A percentile compares a stretch with the other conserved stretches of the same genome.
Evolutionary conservation across 768 basidiomycete genomes (phyloP).

Genomic region (Mrakia gelida): DNA sequence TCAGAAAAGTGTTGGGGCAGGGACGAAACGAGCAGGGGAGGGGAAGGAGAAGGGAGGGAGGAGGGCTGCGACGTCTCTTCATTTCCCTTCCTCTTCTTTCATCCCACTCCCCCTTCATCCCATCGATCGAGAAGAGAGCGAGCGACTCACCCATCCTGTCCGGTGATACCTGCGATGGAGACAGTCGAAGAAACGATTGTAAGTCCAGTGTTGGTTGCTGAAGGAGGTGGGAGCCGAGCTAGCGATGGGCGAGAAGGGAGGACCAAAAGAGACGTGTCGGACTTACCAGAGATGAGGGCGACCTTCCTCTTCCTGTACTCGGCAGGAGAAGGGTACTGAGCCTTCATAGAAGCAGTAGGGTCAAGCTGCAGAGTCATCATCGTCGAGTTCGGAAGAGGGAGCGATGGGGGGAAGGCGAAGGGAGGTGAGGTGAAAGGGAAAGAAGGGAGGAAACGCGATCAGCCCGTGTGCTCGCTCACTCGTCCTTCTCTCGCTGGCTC

Average conservation of each 20-base stretch:
- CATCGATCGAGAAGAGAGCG: neutral
- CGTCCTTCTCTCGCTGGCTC: neutral
- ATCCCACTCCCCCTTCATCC: neutral
- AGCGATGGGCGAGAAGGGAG: neutral
- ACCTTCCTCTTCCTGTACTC: constrained; percentile 70
- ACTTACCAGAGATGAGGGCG: constrained; percentile 80
- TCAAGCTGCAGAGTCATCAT: neutral
- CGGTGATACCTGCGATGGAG: constrained; percentile 70
- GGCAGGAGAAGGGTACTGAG: constrained; percentile 28
- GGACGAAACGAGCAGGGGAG: neutral
- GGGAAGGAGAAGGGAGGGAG: neutral
- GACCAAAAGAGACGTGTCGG: neutral
- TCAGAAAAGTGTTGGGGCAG: neutral
- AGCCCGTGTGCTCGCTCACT: neutral
- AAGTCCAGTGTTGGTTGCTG: neutral
- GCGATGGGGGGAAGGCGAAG: too few species aligned
- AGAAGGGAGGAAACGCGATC: neutral
- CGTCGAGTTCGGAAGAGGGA: neutral
- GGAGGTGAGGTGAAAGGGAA: neutral
- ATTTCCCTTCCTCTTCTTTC: too few species aligned
- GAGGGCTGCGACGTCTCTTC: neutral
- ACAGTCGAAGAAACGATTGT: neutral
- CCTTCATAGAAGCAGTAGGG: constrained; percentile 26
- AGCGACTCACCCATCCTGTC: constrained; percentile 66
- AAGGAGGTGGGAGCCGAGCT: neutral